Evolutionary conservation across 2,329 filamentous ascomycete species (phyloP).

Genomic region (Plectosphaerella plurivora): DNA sequence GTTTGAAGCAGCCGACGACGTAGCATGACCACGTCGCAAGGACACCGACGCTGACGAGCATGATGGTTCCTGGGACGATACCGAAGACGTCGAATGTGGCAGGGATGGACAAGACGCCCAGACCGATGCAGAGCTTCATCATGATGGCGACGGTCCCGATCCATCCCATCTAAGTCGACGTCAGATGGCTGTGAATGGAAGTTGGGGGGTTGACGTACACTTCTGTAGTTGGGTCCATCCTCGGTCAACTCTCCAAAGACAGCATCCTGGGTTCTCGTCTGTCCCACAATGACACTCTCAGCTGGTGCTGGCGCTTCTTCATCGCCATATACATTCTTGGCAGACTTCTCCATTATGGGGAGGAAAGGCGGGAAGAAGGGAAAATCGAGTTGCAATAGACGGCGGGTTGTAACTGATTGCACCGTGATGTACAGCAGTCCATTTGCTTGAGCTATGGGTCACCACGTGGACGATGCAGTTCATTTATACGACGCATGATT

Average conservation of each 20-base stretch:
- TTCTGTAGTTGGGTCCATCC: background rate
- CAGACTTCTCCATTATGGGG: background rate
- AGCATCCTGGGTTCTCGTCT: conserved; percentile 14
- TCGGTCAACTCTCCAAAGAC: conserved; percentile 28
- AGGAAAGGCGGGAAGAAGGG: background rate
- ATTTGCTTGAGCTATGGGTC: too few species aligned
- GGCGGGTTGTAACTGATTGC: too few species aligned
- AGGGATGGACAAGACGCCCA: conserved; percentile 42
- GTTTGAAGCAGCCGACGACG: conserved; percentile 43
- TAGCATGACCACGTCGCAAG: conserved; percentile 45
- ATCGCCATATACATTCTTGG: background rate
- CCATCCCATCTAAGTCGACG: conserved; percentile 31
- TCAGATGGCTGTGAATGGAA: conserved; percentile 18
- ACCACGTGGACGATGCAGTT: too few species aligned
- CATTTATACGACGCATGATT: too few species aligned
- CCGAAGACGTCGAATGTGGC: conserved; percentile 37
- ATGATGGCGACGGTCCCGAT: conserved; percentile 34
- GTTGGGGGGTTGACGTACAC: background rate
- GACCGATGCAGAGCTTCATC: conserved; percentile 40
- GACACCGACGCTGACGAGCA: conserved; percentile 28
- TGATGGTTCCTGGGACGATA: conserved; percentile 40
- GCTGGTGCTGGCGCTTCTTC: background rate
- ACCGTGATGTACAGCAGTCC: too few species aligned
- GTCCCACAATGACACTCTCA: background rate
- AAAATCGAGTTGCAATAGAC: background rate